Evolutionary conservation across 2,329 filamentous ascomycete genomes (phyloP), one percentile per base, ranked within the genome.

Genomic region (Ascochyta clinopodiicola): DNA sequence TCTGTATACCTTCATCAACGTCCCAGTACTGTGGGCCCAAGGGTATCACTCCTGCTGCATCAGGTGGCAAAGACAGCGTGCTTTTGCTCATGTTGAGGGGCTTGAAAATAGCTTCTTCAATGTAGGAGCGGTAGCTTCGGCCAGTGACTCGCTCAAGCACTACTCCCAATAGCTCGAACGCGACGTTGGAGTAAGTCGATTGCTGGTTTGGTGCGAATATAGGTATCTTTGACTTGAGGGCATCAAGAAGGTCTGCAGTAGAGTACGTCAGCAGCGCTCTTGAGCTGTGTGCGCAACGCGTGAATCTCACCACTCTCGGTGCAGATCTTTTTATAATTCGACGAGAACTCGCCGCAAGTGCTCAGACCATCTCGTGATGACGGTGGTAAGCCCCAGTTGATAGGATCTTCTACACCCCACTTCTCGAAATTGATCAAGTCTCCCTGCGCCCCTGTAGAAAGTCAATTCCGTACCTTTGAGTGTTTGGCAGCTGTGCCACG

Each of bases 161-260:
- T 7, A 79, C 65, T 1, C 77, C 78, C 1, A 80, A 70, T 6
- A 80, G 52, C 34, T 76, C 74, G 47, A 74, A 80, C 12, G 71
- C 74, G 15, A 77, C 44, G 40, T 80, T 79, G 4, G 74, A 75
- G 57, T 80, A 80, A 0, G 76, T 76, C 2, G 74, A 77, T 60
- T 74, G 67, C 49, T 78, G 75, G 44, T 78, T 78, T 0, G 77
- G 77, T 1, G 76, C 76, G 47, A 79, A 79, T 15, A 78, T 35
- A 0, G 77, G 77, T 7, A 63, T 51, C 39, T 66, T 60, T 15
- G 61, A 47, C 32, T 69, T 73, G 42, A 78, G 40, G 4, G 62
- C 55, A 3, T 68, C 24, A 8, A 78, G 58, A 10, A 79, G 57
- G 34, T 79, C 75, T 66, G 38, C 17, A 15, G 39, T 2, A 2